phyloP scores from a whole-genome alignment of 2,329 filamentous ascomycete genomes.

The Periconia sp. region DNA sequence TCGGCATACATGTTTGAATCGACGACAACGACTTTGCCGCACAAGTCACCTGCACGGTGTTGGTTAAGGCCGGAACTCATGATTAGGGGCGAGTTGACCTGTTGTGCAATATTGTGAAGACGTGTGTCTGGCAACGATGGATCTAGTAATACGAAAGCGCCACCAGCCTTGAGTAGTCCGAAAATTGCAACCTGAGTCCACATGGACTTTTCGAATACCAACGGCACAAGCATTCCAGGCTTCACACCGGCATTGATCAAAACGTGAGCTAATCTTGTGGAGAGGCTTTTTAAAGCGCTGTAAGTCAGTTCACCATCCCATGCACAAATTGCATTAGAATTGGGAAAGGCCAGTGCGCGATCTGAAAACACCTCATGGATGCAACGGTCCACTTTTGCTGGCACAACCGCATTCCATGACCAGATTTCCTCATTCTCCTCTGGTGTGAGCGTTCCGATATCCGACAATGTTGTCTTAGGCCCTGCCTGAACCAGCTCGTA shows the following conservation, averaged over 20 bases:
- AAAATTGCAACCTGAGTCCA: constrained; percentile 19
- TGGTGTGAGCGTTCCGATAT: too few species aligned
- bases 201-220: constrained; percentile 21
- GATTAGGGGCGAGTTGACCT: constrained; percentile 23
- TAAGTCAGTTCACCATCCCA: neutral
- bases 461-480: too few species aligned
- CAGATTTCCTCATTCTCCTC: neutral
- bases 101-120: constrained; percentile 35
- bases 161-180: constrained; percentile 22
- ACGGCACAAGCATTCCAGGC: constrained; percentile 6
- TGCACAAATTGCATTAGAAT: constrained; percentile 7
- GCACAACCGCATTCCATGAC: neutral
- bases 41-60: neutral
- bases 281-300: neutral
- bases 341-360: constrained; percentile 3
- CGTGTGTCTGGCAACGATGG: neutral
- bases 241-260: neutral
- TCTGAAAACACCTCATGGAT: constrained; percentile 16
- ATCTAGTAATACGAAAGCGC: neutral
- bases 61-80: too few species aligned
- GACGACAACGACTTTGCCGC: too few species aligned
- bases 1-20: too few species aligned
- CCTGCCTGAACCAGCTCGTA: neutral
- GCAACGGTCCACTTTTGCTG: constrained; percentile 2
- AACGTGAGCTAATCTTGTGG: neutral